phyloP scores from a whole-genome alignment of 805 yeast genomes.

The Yamadazyma tumulicola region DNA sequence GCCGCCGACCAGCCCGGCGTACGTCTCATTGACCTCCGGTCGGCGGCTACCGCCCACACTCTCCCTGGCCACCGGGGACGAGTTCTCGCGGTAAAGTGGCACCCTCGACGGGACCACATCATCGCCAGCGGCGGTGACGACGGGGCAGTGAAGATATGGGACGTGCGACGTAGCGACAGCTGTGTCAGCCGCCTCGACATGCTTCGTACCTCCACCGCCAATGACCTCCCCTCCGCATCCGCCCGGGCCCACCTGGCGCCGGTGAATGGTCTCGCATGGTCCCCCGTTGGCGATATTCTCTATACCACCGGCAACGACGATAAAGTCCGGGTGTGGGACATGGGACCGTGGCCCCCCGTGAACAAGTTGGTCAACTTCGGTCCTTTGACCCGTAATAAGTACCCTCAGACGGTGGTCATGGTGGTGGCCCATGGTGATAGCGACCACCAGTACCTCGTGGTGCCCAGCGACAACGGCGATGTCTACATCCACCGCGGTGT shows the following conservation, averaged over 20 bases:
- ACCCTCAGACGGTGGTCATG: constrained; percentile 47
- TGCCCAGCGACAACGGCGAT: constrained; percentile 77
- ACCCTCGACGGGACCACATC: constrained; percentile 57
- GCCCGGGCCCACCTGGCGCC: constrained; percentile 72
- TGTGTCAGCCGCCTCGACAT: constrained; percentile 64
- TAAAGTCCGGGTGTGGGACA: constrained; percentile 74
- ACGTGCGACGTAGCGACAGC: constrained; percentile 64
- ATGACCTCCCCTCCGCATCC: constrained; percentile 28
- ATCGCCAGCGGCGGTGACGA: constrained; percentile 79
- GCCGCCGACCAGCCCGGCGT: constrained; percentile 70
- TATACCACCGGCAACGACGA: constrained; percentile 78
- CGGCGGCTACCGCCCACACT: constrained; percentile 71
- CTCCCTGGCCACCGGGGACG: constrained; percentile 58
- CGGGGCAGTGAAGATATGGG: constrained; percentile 85
- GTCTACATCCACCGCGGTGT: constrained; percentile 52
- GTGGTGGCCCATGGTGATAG: constrained; percentile 54
- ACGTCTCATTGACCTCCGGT: constrained; percentile 68
- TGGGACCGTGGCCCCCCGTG: constrained; percentile 41
- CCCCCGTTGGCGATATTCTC: constrained; percentile 57
- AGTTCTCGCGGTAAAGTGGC: constrained; percentile 66
- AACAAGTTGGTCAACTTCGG: constrained; percentile 75
- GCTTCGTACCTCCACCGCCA: constrained; percentile 13
- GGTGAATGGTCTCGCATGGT: constrained; percentile 80
- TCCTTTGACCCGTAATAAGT: constrained; percentile 67
- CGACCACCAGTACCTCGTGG: constrained; percentile 55